phyloP scores from a whole-genome alignment of 768 basidiomycete genomes.

The Pulveroboletus sp. region DNA sequence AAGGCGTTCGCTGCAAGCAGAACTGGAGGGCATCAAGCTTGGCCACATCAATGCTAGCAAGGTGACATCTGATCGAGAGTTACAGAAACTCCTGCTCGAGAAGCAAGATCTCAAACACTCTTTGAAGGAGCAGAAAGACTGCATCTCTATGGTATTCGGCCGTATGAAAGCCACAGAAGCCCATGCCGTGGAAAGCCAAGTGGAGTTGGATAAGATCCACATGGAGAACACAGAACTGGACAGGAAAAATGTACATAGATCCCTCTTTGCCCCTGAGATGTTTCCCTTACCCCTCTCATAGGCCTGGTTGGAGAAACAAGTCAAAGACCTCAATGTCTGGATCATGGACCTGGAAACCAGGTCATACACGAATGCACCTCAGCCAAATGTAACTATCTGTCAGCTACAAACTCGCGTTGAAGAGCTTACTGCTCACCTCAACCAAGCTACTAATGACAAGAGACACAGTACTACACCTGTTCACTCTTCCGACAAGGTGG shows the following conservation, averaged over 20 bases:
- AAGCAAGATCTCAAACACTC: conserved; percentile 79
- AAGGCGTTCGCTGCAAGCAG: conserved; percentile 72
- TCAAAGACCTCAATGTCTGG: conserved; percentile 79
- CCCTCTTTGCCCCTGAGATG: neutral
- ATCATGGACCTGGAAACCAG: conserved; percentile 81
- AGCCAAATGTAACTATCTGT: conserved; percentile 50
- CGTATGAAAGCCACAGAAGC: conserved; percentile 79
- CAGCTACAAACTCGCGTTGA: conserved; percentile 69
- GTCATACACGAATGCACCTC: conserved; percentile 61
- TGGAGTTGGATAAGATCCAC: conserved; percentile 69
- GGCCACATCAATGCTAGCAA: conserved; percentile 68
- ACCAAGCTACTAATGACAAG: conserved; percentile 41
- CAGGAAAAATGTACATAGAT: conserved; percentile 57
- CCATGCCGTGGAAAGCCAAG: conserved; percentile 69
- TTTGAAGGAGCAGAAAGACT: conserved; percentile 74
- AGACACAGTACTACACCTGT: conserved; percentile 37
- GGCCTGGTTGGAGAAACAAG: conserved; percentile 81
- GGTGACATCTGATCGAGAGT: conserved; percentile 66
- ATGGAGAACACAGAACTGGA: conserved; percentile 83
- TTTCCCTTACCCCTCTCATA: conserved; percentile 25
- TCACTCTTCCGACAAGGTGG: conserved; percentile 43
- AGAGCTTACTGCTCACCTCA: conserved; percentile 53
- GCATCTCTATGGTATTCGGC: conserved; percentile 65
- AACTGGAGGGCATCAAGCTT: conserved; percentile 75
- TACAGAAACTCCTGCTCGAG: conserved; percentile 71